A percentile compares a stretch with the other conserved stretches of the same genome.
These are phyloP conservation scores for Zygosaccharomyces bisporus DNA, from an alignment of 805 yeast species.

Conservation along the genomic window DNA sequence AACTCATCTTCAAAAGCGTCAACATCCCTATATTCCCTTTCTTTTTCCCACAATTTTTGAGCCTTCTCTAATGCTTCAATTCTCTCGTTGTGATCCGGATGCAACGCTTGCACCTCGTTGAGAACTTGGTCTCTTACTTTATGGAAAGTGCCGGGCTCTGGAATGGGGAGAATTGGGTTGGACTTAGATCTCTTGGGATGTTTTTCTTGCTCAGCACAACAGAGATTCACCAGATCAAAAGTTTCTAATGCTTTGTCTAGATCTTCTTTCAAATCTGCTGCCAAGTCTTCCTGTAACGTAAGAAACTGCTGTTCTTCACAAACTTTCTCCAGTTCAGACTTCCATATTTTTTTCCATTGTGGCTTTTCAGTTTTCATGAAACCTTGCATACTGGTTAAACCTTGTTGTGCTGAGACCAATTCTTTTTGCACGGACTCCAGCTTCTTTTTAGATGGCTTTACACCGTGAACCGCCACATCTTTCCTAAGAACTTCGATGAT, in stretches of 20 bases:
- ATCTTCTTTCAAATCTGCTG: constrained; percentile 76
- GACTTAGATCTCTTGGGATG: constrained; percentile 43
- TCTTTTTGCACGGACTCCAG: constrained; percentile 63
- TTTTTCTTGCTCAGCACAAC: constrained; percentile 73
- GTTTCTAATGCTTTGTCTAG: constrained; percentile 77
- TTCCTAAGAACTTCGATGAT: constrained; percentile 81
- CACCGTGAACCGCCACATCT: constrained; percentile 90
- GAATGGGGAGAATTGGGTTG: constrained; percentile 41
- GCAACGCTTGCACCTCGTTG: constrained; percentile 70
- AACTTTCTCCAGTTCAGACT: constrained; percentile 79
- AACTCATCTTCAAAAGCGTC: constrained; percentile 82
- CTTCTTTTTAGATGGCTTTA: constrained; percentile 73
- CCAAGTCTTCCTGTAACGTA: constrained; percentile 82
- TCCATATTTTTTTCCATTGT: constrained; percentile 90
- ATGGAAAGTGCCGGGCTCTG: constrained; percentile 61
- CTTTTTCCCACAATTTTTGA: constrained; percentile 72
- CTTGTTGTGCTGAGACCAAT: constrained; percentile 51
- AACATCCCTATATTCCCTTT: constrained; percentile 50
- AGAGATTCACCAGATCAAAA: constrained; percentile 71
- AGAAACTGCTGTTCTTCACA: constrained; percentile 93
- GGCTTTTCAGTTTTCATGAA: constrained; percentile 71
- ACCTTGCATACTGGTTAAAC: constrained; percentile 50
- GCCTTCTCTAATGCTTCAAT: constrained; percentile 87
- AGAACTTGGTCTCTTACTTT: constrained; percentile 72
- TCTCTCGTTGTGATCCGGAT: constrained; percentile 80